Evolutionary conservation across 345 rosid genomes (phyloP).

Genomic region (Streptanthus diversifolius): DNA sequence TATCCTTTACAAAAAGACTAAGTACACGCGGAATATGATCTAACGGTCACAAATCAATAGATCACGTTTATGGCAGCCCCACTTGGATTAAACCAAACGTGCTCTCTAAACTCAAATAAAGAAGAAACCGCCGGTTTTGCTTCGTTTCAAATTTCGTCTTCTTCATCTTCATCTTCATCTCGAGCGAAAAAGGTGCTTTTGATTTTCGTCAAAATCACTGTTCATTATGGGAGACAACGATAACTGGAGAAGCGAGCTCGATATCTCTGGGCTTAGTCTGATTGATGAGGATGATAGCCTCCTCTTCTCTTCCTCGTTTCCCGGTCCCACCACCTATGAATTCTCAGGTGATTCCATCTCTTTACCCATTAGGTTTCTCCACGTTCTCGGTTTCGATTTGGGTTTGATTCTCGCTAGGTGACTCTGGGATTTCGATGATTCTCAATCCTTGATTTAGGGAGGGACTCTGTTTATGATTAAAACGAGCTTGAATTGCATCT

Average conservation of each 20-base stretch:
- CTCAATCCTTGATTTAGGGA: not conserved
- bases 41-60: constrained; percentile 13
- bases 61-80: not conserved
- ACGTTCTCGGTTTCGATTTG: no score
- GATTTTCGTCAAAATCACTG: not conserved
- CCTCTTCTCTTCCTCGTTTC: constrained; percentile 46
- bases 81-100: not conserved
- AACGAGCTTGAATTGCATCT: not conserved
- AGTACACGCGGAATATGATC: constrained; percentile 7
- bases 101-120: not conserved
- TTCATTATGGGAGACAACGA: constrained; percentile 51
- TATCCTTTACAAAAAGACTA: not conserved
- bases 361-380: not conserved
- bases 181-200: not conserved
- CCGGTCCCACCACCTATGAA: constrained; percentile 20
- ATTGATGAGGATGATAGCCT: constrained; percentile 93
- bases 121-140: constrained; percentile 52
- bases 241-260: constrained; percentile 32
- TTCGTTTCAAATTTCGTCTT: constrained; percentile 45
- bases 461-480: no score
- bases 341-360: constrained; percentile 39
- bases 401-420: not conserved
- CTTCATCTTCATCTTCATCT: not conserved
- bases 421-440: not conserved
- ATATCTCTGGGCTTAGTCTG: constrained; percentile 52